phyloP scores from a whole-genome alignment of 2,329 filamentous ascomycete genomes.

The Stenocarpella maydis region DNA sequence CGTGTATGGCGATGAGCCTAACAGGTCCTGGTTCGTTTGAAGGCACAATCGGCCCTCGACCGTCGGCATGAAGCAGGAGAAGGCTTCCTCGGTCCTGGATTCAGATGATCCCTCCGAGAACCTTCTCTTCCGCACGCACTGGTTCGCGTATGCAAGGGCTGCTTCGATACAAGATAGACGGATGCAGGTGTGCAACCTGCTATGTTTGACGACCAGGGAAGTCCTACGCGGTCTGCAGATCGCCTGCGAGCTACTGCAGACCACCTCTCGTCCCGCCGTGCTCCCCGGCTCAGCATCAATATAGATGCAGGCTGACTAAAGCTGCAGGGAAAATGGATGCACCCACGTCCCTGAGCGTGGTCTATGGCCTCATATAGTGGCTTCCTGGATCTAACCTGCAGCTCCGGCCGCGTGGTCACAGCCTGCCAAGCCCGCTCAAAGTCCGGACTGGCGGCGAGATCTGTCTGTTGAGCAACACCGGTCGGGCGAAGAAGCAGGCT shows the following conservation, averaged over 20 bases:
- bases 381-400: no score
- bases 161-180: conserved; percentile 14
- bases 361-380: no score
- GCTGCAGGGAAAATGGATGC: no score
- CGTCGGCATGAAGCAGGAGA: neutral
- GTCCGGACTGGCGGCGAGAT: neutral
- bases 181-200: conserved; percentile 9
- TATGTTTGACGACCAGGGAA: conserved; percentile 1
- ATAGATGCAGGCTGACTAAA: conserved; percentile 11
- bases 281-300: conserved; percentile 15
- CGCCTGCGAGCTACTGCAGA: conserved; percentile 21
- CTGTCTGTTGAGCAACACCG: neutral
- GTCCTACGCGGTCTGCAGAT: conserved; percentile 20
- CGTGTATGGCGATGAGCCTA: neutral
- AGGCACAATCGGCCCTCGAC: neutral
- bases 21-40: conserved; percentile 4
- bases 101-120: neutral
- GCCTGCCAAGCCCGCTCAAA: conserved; percentile 1
- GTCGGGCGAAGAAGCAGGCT: neutral
- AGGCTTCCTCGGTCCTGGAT: neutral
- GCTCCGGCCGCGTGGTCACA: conserved; percentile 19
- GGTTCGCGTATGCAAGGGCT: conserved; percentile 17
- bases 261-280: conserved; percentile 7
- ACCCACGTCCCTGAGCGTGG: no score
- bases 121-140: conserved; percentile 10